These are phyloP conservation scores for Bruguiera hainesii DNA, from an alignment of 441 rosid genomes.

Conservation along the genomic window DNA sequence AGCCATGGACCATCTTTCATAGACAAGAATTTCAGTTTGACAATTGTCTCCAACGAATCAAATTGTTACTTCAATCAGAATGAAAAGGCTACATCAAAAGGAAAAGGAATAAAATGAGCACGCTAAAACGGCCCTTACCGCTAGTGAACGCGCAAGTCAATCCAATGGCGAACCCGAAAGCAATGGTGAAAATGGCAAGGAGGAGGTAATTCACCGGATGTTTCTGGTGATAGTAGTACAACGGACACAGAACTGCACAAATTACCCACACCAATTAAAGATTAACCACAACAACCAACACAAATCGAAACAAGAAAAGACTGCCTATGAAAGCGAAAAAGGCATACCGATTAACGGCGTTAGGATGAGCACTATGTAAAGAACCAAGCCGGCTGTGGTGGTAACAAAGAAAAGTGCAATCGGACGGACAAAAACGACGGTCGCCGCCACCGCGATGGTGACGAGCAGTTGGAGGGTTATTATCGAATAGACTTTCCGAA, in stretches of 20 bases:
- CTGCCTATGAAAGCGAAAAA: neutral
- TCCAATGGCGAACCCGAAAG: constrained; percentile 61
- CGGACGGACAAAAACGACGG: constrained; percentile 52
- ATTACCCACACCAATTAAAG: neutral
- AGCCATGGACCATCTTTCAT: too few relatives aligned
- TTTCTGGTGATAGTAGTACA: constrained; percentile 56
- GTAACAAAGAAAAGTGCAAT: constrained; percentile 49
- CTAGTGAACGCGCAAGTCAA: constrained; percentile 68
- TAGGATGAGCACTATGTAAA: constrained; percentile 49
- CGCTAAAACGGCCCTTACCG: constrained; percentile 33
- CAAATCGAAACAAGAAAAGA: neutral
- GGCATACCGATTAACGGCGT: constrained; percentile 37
- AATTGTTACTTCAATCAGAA: neutral
- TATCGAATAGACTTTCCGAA: constrained; percentile 58
- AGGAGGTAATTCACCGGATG: constrained; percentile 75
- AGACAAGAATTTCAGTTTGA: too few relatives aligned
- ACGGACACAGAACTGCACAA: constrained; percentile 59
- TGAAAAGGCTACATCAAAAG: neutral
- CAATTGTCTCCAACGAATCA: too few relatives aligned
- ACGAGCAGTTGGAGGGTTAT: constrained; percentile 54
- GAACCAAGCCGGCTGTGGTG: constrained; percentile 45
- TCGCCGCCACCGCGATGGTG: constrained; percentile 58
- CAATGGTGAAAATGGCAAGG: constrained; percentile 56
- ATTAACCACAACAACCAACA: neutral
- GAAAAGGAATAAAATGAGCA: neutral